Conservation (phyloP, 441 rosid species). For the Sinapis alba region DNA sequence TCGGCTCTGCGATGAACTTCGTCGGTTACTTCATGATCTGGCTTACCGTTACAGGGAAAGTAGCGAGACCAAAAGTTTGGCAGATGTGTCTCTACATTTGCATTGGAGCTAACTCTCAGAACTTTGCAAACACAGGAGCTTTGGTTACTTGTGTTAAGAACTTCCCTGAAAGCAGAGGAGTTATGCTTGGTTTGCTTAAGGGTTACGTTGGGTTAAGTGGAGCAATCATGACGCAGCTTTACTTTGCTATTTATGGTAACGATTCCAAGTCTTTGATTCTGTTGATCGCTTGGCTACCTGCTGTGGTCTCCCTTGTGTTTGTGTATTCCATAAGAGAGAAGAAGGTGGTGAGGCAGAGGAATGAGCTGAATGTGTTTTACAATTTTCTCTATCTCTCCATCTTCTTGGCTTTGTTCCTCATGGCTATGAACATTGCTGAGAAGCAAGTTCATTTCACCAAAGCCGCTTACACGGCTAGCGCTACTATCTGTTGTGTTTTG, state of each 20-base stretch:
- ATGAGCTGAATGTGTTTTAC: constrained; percentile 63
- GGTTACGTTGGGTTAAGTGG: constrained; percentile 90
- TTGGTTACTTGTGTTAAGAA: constrained; percentile 82
- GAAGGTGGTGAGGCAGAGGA: constrained; percentile 53
- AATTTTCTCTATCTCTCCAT: constrained; percentile 61
- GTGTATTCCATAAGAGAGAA: constrained; percentile 62
- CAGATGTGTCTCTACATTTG: constrained; percentile 83
- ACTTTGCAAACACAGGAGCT: constrained; percentile 85
- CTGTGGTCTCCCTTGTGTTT: constrained; percentile 72
- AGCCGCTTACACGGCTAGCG: constrained; percentile 52
- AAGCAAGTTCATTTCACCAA: constrained; percentile 52
- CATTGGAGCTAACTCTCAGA: constrained; percentile 81
- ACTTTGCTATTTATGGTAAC: constrained; percentile 72
- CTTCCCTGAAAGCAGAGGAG: constrained; percentile 86
- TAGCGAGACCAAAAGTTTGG: constrained; percentile 71
- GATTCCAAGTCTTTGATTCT: constrained; percentile 75
- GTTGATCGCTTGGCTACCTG: constrained; percentile 83
- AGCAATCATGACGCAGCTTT: constrained; percentile 80
- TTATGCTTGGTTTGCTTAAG: constrained; percentile 74
- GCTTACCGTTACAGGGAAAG: constrained; percentile 66
- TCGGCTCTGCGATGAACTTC: constrained; percentile 80
- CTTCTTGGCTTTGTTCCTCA: constrained; percentile 67
- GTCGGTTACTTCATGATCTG: constrained; percentile 85
- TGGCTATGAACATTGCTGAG: constrained; percentile 63
- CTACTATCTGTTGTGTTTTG: constrained; percentile 48